phyloP scores from a whole-genome alignment of 441 rosid genomes.

The Adansonia madagascariensis region DNA sequence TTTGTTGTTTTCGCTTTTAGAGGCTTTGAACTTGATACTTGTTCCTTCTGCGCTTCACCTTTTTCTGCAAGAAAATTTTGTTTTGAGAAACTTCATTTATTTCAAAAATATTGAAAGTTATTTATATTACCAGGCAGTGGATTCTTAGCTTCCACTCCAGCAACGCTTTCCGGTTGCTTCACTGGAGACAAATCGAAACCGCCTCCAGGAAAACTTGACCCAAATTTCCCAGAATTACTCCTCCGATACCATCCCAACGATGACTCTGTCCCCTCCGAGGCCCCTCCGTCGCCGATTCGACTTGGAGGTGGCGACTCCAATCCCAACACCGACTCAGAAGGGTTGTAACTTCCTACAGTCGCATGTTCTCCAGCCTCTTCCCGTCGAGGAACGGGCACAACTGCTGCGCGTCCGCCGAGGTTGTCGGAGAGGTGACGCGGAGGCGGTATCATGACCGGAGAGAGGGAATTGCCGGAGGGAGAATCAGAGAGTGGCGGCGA shows the following conservation, averaged over 20 bases:
- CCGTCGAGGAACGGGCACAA: constrained; percentile 74
- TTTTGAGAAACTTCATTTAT: constrained; percentile 12
- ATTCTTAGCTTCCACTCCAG: constrained; percentile 23
- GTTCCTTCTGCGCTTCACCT: constrained; percentile 42
- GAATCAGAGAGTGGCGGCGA: constrained; percentile 53
- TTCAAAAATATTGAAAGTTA: neutral
- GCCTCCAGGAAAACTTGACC: constrained; percentile 74
- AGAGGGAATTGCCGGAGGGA: constrained; percentile 61
- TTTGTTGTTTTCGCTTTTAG: constrained; percentile 68
- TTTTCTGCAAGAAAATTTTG: constrained; percentile 45
- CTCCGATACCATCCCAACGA: constrained; percentile 56
- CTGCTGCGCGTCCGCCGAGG: constrained; percentile 58
- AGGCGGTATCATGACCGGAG: constrained; percentile 85
- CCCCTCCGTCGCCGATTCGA: constrained; percentile 52
- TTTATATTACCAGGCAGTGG: constrained; percentile 36
- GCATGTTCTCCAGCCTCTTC: constrained; percentile 35
- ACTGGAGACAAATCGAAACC: constrained; percentile 71
- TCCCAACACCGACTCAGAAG: constrained; percentile 60
- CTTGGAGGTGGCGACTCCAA: constrained; percentile 54
- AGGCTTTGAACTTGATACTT: constrained; percentile 44
- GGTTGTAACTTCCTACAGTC: constrained; percentile 81
- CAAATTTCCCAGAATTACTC: constrained; percentile 65
- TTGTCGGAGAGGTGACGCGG: constrained; percentile 77
- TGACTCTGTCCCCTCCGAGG: constrained; percentile 56
- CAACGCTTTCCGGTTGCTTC: constrained; percentile 29